Evolutionary conservation across 768 basidiomycete genomes (phyloP).

Genomic region (Xerocomellus intermedius): DNA sequence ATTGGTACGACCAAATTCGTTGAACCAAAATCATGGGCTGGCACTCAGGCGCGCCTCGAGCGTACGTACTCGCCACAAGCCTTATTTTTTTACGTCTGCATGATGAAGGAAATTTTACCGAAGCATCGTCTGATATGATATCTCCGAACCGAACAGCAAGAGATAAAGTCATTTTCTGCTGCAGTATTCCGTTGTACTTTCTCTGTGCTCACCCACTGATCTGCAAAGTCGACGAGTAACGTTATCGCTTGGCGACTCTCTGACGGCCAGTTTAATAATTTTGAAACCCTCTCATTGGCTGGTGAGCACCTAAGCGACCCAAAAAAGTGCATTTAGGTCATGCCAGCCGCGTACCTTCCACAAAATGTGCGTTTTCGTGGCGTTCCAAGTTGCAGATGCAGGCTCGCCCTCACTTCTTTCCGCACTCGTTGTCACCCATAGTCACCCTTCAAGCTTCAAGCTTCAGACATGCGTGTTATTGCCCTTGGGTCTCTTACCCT

Average conservation of each 20-base stretch:
- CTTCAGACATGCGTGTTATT: constrained; percentile 10
- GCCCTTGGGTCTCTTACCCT: constrained; percentile 9
- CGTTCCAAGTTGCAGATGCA: too few species aligned
- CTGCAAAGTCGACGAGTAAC: too few species aligned
- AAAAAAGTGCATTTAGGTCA: too few species aligned
- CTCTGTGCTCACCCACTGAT: neutral
- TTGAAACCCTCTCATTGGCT: too few species aligned
- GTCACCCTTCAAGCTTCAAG: neutral
- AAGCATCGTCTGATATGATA: neutral
- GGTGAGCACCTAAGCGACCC: too few species aligned
- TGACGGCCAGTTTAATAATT: too few species aligned
- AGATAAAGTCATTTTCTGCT: neutral
- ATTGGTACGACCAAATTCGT: neutral
- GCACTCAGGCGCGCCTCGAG: neutral
- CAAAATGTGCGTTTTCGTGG: too few species aligned
- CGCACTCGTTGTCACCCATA: constrained; percentile 4
- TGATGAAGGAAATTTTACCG: neutral
- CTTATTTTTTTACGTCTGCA: neutral
- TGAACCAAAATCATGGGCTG: neutral
- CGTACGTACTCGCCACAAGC: neutral
- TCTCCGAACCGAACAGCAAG: neutral
- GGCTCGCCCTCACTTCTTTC: neutral
- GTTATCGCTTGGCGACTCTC: too few species aligned
- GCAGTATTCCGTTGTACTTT: too few species aligned
- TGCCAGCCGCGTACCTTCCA: too few species aligned